phyloP scores from a whole-genome alignment of 345 rosid genomes.

The Punica granatum region DNA sequence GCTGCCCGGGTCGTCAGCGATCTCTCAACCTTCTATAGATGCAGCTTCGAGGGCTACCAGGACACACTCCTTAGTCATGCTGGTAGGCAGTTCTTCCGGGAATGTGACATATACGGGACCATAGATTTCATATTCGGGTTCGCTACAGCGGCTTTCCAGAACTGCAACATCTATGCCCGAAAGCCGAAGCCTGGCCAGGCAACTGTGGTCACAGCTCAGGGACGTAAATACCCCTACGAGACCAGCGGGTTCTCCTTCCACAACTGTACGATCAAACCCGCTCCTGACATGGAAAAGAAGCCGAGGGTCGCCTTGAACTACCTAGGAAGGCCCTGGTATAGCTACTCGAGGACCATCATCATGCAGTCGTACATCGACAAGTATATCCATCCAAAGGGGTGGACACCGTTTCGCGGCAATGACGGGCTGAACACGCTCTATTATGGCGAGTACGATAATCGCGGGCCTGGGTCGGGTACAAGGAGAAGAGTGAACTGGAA shows the following conservation, averaged over 20 bases:
- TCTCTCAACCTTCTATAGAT: conserved; percentile 16
- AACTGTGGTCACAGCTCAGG: conserved; percentile 24
- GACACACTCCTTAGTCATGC: conserved; percentile 12
- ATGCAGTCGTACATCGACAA: conserved; percentile 8
- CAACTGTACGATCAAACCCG: conserved; percentile 13
- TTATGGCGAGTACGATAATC: conserved; percentile 30
- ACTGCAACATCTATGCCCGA: conserved; percentile 13
- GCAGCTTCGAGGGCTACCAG: conserved; percentile 21
- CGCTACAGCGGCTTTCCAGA: conserved; percentile 19
- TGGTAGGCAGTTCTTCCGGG: conserved; percentile 22
- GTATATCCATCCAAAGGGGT: conserved; percentile 11
- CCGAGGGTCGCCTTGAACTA: conserved; percentile 1
- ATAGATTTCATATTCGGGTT: conserved; percentile 29
- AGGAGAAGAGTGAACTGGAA: conserved; percentile 28
- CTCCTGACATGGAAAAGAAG: conserved; percentile 6
- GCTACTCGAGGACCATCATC: conserved; percentile 8
- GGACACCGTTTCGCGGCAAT: background rate
- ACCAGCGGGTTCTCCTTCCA: conserved; percentile 17
- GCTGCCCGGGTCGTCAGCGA: conserved; percentile 17
- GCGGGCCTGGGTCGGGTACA: conserved; percentile 26
- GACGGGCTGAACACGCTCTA: conserved; percentile 16
- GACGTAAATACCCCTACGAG: conserved; percentile 10
- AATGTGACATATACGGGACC: conserved; percentile 22
- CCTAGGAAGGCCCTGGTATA: conserved; percentile 24
- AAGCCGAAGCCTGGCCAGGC: background rate